phyloP scores from a whole-genome alignment of 306 rosid species.

The Quercus berberidifolia region DNA sequence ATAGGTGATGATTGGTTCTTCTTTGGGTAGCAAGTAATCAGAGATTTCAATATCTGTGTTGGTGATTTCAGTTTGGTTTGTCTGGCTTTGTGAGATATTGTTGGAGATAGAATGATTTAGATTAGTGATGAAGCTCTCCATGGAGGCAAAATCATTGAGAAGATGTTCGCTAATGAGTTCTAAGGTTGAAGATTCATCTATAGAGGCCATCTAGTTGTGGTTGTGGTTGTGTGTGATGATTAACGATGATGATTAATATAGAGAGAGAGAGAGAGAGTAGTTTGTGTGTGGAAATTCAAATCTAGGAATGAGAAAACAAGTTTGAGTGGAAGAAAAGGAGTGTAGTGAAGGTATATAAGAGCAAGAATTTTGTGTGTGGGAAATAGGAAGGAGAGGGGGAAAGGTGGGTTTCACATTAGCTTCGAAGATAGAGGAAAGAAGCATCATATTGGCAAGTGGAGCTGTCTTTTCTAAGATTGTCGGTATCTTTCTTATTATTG shows the following conservation, averaged over 20 bases:
- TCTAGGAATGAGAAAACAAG: neutral
- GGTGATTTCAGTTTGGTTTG: neutral
- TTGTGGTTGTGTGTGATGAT: no score
- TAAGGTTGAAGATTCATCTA: slow-evolving; percentile 44
- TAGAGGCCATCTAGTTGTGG: slow-evolving; percentile 13
- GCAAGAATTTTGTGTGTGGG: neutral
- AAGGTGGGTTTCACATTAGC: slow-evolving; percentile 9
- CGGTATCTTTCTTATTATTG: neutral
- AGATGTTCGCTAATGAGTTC: slow-evolving; percentile 61
- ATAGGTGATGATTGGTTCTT: neutral
- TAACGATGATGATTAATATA: no score
- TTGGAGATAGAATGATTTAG: slow-evolving; percentile 20
- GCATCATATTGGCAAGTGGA: neutral
- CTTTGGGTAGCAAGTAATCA: slow-evolving; percentile 13
- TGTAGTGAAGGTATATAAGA: neutral
- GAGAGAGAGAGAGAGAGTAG: neutral
- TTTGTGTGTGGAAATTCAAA: neutral
- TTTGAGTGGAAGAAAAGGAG: slow-evolving; percentile 26
- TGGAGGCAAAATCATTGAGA: slow-evolving; percentile 44
- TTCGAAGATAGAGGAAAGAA: slow-evolving; percentile 36
- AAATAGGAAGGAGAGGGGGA: neutral
- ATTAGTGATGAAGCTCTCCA: slow-evolving; percentile 32
- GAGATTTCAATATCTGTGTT: slow-evolving; percentile 3
- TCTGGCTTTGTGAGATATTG: neutral
- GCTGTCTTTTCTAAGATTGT: neutral